Base-by-base conservation (phyloP, 768 basidiomycete genomes). In the Albatrellus ellisii region DNA sequence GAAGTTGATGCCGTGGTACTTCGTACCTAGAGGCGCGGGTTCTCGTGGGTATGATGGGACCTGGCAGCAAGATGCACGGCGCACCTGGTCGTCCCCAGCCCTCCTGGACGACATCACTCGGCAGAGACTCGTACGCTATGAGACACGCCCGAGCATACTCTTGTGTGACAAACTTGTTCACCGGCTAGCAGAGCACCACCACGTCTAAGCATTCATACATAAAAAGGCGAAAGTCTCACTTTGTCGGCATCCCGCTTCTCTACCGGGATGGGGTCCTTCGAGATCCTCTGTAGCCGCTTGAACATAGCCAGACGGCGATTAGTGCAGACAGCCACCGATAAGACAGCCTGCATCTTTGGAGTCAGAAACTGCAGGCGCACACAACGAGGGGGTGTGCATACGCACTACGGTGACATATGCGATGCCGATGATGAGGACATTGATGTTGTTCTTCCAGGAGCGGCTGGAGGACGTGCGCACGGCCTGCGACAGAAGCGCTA, bases 131-230 rank as follows among this genome's bases (percentile, higher is more conserved):
- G 58, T 79, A 75, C 7, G 77, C 66, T 49, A 86, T 68, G 29
- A 85, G 62, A 58, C 80, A 84, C 15, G 75, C 64, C 20, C 85
- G 78, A n/a, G 75, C 68, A 56, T 78, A 85, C 54, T 89, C 85
- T 54, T 79, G 78, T 39, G 69, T 64, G 44, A 87, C 71, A 49
- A 79, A 81, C 42, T 70, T 66, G 50, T 75, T 72, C 15, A 86
- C 79, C 5, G 66, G 56, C 83, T 87, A 47, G 24, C 33, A 46
- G 26, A 14, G 33, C 25, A 35, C 39, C 35, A 40, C 21, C 39
- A 34, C 26, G 11, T 21, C 26, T 17, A 28, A 36, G 26, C 35
- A 24, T 18, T 2, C 17, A 41, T 22, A 4, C 20, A 42, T 22
- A 21, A 18, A 6, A 33, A 26, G 1, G 18, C 10, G 14, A 9